Conservation (phyloP, 495 filamentous ascomycete genomes). For the Penicillium lividum region DNA sequence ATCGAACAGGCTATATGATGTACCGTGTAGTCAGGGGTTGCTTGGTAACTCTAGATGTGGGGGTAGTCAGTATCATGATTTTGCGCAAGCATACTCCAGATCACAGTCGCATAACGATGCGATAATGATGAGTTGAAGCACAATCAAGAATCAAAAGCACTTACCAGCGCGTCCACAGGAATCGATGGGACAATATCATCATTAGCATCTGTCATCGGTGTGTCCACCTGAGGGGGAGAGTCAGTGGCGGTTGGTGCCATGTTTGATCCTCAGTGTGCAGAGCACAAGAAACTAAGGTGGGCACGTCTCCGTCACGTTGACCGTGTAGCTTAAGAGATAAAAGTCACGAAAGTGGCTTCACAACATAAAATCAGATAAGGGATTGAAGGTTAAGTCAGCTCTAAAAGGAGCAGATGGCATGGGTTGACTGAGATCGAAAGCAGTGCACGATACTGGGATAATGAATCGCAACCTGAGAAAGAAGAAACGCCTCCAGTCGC, state of each 20-base stretch:
- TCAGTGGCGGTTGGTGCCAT: constrained; percentile 65
- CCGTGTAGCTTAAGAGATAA: constrained; percentile 12
- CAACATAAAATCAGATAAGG: constrained; percentile 9
- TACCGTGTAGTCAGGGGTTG: constrained; percentile 81
- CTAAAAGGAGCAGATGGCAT: not conserved
- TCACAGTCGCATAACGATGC: constrained; percentile 4
- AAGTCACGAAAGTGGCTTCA: constrained; percentile 1
- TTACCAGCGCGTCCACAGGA: constrained; percentile 52
- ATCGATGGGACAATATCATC: constrained; percentile 48
- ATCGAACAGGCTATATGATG: constrained; percentile 1
- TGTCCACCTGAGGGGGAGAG: constrained; percentile 52
- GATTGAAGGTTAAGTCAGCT: not conserved
- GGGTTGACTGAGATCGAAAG: not conserved
- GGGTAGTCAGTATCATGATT: not conserved
- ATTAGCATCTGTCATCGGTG: constrained; percentile 62
- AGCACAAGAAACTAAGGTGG: constrained; percentile 25
- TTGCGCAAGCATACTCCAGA: not conserved
- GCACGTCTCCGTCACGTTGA: constrained; percentile 15
- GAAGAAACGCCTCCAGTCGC: constrained; percentile 30
- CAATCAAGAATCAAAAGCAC: constrained; percentile 14
- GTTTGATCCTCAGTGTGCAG: constrained; percentile 30
- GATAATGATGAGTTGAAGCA: not conserved
- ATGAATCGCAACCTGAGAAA: constrained; percentile 13
- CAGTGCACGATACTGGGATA: not conserved
- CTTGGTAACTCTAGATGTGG: constrained; percentile 62